Evolutionary conservation across 2,329 filamentous ascomycete species (phyloP).

Genomic region (Alternaria angustiovoidea): DNA sequence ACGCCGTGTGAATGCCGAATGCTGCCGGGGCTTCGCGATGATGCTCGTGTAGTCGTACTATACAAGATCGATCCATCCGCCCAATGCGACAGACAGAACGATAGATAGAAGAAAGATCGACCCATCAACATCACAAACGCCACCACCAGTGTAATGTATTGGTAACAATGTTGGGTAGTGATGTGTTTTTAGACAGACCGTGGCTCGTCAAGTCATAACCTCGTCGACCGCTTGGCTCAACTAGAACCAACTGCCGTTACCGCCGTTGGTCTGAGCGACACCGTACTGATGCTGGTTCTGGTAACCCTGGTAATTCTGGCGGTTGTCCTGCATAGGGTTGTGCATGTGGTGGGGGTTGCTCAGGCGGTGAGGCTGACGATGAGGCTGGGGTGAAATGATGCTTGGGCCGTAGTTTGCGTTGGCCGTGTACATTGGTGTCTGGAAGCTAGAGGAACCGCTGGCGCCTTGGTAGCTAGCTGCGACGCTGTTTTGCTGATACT

Average conservation of each 20-base stretch:
- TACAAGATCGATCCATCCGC: slow-evolving; percentile 44
- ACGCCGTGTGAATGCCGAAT: slow-evolving; percentile 45
- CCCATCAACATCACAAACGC: slow-evolving; percentile 23
- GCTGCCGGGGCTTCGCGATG: slow-evolving; percentile 41
- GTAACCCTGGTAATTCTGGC: slow-evolving; percentile 45
- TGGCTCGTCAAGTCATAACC: slow-evolving; percentile 61
- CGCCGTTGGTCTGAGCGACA: slow-evolving; percentile 23
- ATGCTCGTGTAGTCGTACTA: slow-evolving; percentile 48
- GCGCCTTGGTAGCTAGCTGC: slow-evolving; percentile 29
- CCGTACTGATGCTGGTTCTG: slow-evolving; percentile 53
- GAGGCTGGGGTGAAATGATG: slow-evolving; percentile 47
- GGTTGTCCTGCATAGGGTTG: slow-evolving; percentile 49
- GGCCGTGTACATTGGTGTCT: slow-evolving; percentile 44
- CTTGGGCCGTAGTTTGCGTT: slow-evolving; percentile 44
- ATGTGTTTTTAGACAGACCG: slow-evolving; percentile 35
- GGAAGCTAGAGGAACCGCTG: slow-evolving; percentile 27
- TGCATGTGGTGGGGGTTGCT: slow-evolving; percentile 50
- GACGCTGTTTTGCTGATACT: slow-evolving; percentile 9
- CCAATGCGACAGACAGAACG: slow-evolving; percentile 34
- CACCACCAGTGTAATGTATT: slow-evolving; percentile 30
- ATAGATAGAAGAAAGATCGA: slow-evolving; percentile 36
- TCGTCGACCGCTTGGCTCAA: slow-evolving; percentile 49
- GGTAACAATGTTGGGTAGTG: slow-evolving; percentile 31
- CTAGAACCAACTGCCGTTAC: slow-evolving; percentile 18
- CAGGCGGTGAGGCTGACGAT: slow-evolving; percentile 47